Evolutionary conservation across 108 stramenopile species (phyloP), one percentile per base, ranked within the genome.

Genomic region (Epithemia pelagica): DNA sequence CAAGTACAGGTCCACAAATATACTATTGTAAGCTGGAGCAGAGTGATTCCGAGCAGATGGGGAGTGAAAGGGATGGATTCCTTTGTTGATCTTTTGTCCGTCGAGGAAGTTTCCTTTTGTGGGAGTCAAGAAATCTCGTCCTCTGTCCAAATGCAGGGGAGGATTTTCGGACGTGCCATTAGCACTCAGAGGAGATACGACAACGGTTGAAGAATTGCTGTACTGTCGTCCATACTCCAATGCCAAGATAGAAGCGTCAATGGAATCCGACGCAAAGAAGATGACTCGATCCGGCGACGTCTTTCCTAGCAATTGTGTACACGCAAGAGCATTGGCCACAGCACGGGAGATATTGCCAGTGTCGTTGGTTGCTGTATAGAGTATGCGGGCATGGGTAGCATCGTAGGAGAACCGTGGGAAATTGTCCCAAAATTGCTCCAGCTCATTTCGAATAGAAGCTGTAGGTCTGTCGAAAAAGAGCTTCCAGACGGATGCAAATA

Each of bases 1-100:
- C 56, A 58, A 58, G 56, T 26, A 58, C 25, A 58, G 21, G 21
- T 58, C 56, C 26, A 58, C 56, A 58, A 58, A 58, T 19, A 58
- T 58, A n/a, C 26, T n/a, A 27, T 58, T 27, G 26, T 58, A 58
- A n/a, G 37, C 37, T 10, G 37, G 15, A 46, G 37, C 37, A 5
- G 37, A 10, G 15, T 15, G 5, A 46, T 46, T 46, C 15, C 15
- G 10, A 15, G 5, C 37, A 46, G 37, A 46, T n/a, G n/a, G n/a
- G n/a, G n/a, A n/a, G n/a, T n/a, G n/a, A n/a, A n/a, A n/a, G 15
- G 5, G 5, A 15, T 46, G 37, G 37, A 46, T 46, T 5, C 5
- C 15, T 46, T 15, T 46, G 37, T 5, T 15, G 5, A 10, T 5
- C 10, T 46, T 46, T 15, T 15, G 15, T 5, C 5, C 10, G 5